These are phyloP conservation scores for Thermothielavioides terrestris DNA, from an alignment of 495 filamentous ascomycete species.

Conservation along the genomic window DNA sequence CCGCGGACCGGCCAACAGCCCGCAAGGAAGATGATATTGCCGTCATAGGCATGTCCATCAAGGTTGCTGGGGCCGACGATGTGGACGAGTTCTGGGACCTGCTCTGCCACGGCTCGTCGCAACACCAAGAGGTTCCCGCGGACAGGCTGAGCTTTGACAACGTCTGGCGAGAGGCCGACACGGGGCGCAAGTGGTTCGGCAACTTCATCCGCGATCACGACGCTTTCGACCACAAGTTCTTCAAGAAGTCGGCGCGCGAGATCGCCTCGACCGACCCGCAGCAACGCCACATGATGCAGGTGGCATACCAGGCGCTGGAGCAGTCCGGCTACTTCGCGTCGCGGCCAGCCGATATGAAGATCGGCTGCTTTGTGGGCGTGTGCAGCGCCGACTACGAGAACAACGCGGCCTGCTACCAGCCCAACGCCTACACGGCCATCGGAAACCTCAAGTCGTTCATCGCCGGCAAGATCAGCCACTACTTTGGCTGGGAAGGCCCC, in stretches of 20 bases:
- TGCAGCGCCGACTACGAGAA: conserved; percentile 25
- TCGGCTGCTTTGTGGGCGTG: conserved; percentile 19
- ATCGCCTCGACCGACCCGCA: conserved; percentile 61
- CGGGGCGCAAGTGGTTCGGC: conserved; percentile 1
- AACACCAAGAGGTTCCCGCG: too few species aligned
- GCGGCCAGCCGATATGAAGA: not conserved
- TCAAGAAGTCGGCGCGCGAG: conserved; percentile 45
- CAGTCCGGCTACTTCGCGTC: conserved; percentile 41
- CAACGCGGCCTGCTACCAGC: conserved; percentile 33
- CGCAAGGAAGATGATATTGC: too few species aligned
- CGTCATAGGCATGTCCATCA: too few species aligned
- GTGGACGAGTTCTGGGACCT: too few species aligned
- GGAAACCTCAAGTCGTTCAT: conserved; percentile 24
- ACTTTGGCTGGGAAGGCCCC: conserved; percentile 37
- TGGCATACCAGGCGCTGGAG: conserved; percentile 73
- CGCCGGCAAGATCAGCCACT: conserved; percentile 42
- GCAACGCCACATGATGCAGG: conserved; percentile 64
- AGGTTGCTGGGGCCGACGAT: too few species aligned
- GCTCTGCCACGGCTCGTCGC: too few species aligned
- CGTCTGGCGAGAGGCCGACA: too few species aligned
- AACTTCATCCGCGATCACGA: conserved; percentile 35
- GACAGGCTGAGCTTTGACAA: too few species aligned
- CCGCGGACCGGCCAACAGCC: too few species aligned
- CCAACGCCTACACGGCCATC: conserved; percentile 27
- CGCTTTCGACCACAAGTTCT: conserved; percentile 47